Evolutionary conservation across 768 basidiomycete genomes (phyloP).

Genomic region (Psilocybe azurescens): DNA sequence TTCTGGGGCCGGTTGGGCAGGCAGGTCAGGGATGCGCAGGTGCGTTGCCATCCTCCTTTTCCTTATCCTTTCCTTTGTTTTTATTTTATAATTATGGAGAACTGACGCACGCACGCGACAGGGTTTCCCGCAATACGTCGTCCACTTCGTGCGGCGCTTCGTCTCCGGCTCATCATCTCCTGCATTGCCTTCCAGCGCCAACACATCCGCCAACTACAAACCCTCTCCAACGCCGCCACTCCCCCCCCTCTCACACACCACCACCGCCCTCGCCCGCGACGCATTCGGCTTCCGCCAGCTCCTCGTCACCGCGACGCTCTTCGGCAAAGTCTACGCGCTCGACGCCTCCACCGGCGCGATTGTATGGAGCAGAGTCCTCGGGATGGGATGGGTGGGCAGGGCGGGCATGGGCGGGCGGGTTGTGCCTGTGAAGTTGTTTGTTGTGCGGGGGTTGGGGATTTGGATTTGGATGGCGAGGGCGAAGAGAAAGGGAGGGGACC

Average conservation of each 20-base stretch:
- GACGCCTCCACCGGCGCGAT: slow-evolving; percentile 80
- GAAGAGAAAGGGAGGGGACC: slow-evolving; percentile 39
- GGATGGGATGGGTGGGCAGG: slow-evolving; percentile 67
- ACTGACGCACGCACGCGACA: slow-evolving; percentile 29
- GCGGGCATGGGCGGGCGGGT: slow-evolving; percentile 53
- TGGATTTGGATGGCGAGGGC: slow-evolving; percentile 3
- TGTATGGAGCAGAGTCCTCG: slow-evolving; percentile 82
- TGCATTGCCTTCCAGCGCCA: slow-evolving; percentile 32
- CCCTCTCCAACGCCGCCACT: background rate
- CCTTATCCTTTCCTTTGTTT: background rate
- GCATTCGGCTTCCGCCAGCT: slow-evolving; percentile 89
- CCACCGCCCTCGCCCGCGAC: slow-evolving; percentile 62
- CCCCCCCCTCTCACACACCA: slow-evolving; percentile 21
- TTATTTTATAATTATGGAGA: background rate
- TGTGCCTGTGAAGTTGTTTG: slow-evolving; percentile 65
- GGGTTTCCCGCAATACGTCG: slow-evolving; percentile 74
- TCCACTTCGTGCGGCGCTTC: slow-evolving; percentile 74
- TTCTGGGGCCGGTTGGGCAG: slow-evolving; percentile 56
- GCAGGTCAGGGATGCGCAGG: slow-evolving; percentile 66
- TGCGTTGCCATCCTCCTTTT: slow-evolving; percentile 28
- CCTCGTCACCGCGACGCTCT: slow-evolving; percentile 70
- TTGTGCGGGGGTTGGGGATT: slow-evolving; percentile 53
- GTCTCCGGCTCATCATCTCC: slow-evolving; percentile 61
- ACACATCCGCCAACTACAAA: slow-evolving; percentile 16
- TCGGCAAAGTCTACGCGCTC: slow-evolving; percentile 82